phyloP scores from a whole-genome alignment of 2,329 filamentous ascomycete species.

The Paracoccidioides brasiliensis region DNA sequence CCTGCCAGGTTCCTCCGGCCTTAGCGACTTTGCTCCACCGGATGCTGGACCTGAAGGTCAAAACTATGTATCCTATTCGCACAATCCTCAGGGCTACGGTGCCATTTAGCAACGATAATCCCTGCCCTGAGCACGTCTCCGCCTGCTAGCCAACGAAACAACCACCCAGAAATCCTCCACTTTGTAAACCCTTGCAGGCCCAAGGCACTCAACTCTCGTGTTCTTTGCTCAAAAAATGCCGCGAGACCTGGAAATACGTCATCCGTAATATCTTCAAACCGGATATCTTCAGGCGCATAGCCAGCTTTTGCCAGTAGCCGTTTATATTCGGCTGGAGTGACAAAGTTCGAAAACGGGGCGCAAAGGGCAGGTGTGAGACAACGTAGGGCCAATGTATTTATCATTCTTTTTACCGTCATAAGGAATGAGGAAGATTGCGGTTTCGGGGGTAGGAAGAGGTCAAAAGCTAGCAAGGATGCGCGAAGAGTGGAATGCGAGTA shows the following conservation, averaged over 20 bases:
- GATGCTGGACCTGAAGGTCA: neutral
- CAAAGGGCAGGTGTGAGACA: slow-evolving; percentile 36
- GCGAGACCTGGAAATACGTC: slow-evolving; percentile 41
- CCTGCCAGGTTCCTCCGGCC: neutral
- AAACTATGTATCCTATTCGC: neutral
- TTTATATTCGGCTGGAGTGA: slow-evolving; percentile 35
- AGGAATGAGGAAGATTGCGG: slow-evolving; percentile 10
- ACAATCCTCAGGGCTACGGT: neutral
- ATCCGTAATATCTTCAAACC: slow-evolving; percentile 39
- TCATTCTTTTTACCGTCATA: slow-evolving; percentile 7
- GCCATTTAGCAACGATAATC: slow-evolving; percentile 9
- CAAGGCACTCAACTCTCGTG: slow-evolving; percentile 21
- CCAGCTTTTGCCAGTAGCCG: slow-evolving; percentile 35
- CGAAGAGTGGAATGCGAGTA: slow-evolving; percentile 30
- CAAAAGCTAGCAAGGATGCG: slow-evolving; percentile 44
- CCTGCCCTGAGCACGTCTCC: slow-evolving; percentile 10
- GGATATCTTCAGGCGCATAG: slow-evolving; percentile 32
- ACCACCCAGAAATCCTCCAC: slow-evolving; percentile 10
- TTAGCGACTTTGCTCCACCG: neutral
- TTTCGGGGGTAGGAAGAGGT: slow-evolving; percentile 31
- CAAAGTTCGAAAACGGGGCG: slow-evolving; percentile 38
- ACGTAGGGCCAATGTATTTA: slow-evolving; percentile 25
- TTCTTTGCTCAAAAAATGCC: slow-evolving; percentile 29
- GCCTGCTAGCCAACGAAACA: slow-evolving; percentile 9
- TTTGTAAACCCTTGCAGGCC: slow-evolving; percentile 20